Evolutionary conservation across 306 rosid species (phyloP).

Genomic region (Aeschynomene evenia): DNA sequence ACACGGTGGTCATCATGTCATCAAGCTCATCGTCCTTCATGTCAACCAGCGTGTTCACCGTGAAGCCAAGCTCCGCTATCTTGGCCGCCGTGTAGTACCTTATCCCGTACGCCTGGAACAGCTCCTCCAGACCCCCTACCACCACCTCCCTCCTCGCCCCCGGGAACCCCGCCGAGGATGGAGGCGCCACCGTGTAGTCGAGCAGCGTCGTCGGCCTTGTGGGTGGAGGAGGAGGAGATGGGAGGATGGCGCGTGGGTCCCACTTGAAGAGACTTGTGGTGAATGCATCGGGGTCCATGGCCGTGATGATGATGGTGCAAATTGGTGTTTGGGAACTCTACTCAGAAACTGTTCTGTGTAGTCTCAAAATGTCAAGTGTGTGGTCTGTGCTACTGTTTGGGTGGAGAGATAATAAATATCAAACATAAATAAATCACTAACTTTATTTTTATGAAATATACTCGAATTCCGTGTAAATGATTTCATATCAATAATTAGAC

Average conservation of each 20-base stretch:
- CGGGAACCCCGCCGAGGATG: background rate
- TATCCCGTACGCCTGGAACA: conserved; percentile 86
- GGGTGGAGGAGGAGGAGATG: conserved; percentile 14
- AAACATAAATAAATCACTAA: too few relatives aligned
- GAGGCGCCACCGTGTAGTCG: conserved; percentile 32
- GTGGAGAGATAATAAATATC: too few relatives aligned
- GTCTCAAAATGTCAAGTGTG: background rate
- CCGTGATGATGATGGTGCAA: background rate
- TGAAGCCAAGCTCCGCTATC: conserved; percentile 92
- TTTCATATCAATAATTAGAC: too few relatives aligned
- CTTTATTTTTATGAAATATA: too few relatives aligned
- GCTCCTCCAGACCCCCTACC: conserved; percentile 69
- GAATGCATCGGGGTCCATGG: conserved; percentile 85
- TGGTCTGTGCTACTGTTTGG: conserved; percentile 35
- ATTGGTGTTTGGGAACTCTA: background rate
- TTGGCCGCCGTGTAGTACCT: conserved; percentile 80
- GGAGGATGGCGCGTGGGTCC: conserved; percentile 69
- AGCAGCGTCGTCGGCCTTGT: conserved; percentile 33
- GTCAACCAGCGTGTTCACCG: conserved; percentile 71
- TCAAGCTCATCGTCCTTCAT: conserved; percentile 95
- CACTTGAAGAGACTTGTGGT: conserved; percentile 78
- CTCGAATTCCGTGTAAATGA: too few relatives aligned
- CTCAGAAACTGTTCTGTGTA: background rate
- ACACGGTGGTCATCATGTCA: conserved; percentile 91
- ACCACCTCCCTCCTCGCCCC: conserved; percentile 19